phyloP scores from a whole-genome alignment of 305 asterid species.

The Vinca major region DNA sequence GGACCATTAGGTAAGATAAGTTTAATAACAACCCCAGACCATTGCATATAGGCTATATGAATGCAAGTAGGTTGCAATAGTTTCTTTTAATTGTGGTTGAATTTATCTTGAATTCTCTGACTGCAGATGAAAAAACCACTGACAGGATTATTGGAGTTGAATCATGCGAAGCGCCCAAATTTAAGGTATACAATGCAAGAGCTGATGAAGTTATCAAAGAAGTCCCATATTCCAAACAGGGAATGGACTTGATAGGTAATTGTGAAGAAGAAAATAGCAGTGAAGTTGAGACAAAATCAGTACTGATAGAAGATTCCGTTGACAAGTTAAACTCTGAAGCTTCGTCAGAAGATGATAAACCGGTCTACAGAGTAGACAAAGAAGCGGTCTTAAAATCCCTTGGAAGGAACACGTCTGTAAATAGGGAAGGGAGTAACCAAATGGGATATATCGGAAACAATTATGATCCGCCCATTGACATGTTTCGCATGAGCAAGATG shows the following conservation, averaged over 20 bases:
- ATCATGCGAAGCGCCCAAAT: constrained; percentile 20
- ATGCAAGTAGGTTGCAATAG: too few relatives aligned
- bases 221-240: constrained; percentile 26
- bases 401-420: constrained; percentile 28
- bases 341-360: constrained; percentile 52
- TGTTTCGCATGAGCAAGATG: constrained; percentile 23
- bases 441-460: constrained; percentile 14
- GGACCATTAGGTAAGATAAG: constrained; percentile 31
- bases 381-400: constrained; percentile 66
- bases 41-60: too few relatives aligned
- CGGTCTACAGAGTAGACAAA: constrained; percentile 44
- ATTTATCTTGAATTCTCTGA: not conserved
- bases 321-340: constrained; percentile 32
- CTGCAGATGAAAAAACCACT: constrained; percentile 29
- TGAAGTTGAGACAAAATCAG: constrained; percentile 20
- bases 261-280: constrained; percentile 14
- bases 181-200: constrained; percentile 18
- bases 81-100: not conserved
- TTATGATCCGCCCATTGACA: constrained; percentile 15
- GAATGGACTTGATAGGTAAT: constrained; percentile 3
- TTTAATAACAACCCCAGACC: not conserved
- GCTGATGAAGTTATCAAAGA: constrained; percentile 34
- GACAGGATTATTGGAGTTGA: constrained; percentile 30
- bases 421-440: constrained; percentile 19
- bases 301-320: constrained; percentile 19